A percentile compares a stretch with the other conserved stretches of the same genome.
phyloP scores from a whole-genome alignment of 257 asterid species.

The Ocimum tenuiflorum region DNA sequence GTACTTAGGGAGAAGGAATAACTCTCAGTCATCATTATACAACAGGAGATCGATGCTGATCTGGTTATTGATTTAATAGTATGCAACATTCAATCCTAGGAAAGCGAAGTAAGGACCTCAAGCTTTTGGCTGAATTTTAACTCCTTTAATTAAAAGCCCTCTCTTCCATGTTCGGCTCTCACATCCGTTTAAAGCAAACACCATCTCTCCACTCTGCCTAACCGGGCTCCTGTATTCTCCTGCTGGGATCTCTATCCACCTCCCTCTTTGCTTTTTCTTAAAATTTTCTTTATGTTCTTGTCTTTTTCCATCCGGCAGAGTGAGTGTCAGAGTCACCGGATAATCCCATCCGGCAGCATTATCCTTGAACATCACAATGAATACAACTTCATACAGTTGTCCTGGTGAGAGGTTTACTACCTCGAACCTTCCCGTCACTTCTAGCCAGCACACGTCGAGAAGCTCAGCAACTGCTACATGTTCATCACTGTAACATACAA shows the following conservation, averaged over 20 bases:
- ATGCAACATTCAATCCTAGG: no score
- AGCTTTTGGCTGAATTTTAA: constrained; percentile 49
- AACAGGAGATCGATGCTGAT: no score
- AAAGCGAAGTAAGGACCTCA: constrained; percentile 19
- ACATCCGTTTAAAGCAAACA: constrained; percentile 55
- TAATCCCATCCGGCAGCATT: constrained; percentile 63
- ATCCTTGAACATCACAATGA: constrained; percentile 53
- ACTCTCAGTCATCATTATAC: no score
- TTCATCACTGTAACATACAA: constrained; percentile 44
- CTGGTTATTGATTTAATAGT: no score
- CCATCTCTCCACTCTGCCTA: constrained; percentile 47
- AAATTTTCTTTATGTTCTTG: constrained; percentile 51
- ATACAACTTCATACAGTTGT: constrained; percentile 44
- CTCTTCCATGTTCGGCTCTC: constrained; percentile 75
- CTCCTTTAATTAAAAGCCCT: constrained; percentile 65
- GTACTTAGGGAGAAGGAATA: no score
- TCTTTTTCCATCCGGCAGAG: constrained; percentile 52
- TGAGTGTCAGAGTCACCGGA: constrained; percentile 75
- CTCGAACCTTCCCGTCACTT: constrained; percentile 64
- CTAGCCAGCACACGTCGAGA: constrained; percentile 74
- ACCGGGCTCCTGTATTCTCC: constrained; percentile 49
- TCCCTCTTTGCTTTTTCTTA: constrained; percentile 49
- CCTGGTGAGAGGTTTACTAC: constrained; percentile 54
- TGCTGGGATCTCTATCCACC: constrained; percentile 69
- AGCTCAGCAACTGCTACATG: constrained; percentile 49